Percentiles rank a stretch among this genome's conserved stretches.
Evolutionary conservation across 1,284 basidiomycete genomes (phyloP).

Genomic region (Acaromyces ingoldii): DNA sequence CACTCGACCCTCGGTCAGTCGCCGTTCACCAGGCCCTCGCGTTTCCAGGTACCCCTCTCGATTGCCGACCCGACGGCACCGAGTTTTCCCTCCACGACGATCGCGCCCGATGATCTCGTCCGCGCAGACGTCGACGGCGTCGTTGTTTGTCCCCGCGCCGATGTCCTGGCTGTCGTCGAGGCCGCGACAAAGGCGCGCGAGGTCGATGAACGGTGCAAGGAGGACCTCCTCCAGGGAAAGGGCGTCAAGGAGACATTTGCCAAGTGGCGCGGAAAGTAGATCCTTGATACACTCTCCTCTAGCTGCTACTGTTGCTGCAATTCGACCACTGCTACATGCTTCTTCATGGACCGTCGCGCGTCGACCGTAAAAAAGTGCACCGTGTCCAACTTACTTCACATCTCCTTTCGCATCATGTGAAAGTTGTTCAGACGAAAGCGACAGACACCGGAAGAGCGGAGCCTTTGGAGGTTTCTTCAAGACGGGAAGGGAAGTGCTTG

Average conservation of each 20-base stretch:
- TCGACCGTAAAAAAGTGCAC: no score
- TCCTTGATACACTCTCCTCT: no score
- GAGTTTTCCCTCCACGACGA: slow-evolving; percentile 56
- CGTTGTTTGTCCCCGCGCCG: slow-evolving; percentile 68
- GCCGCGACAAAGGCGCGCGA: slow-evolving; percentile 62
- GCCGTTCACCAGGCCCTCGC: slow-evolving; percentile 76
- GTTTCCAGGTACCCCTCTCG: slow-evolving; percentile 67
- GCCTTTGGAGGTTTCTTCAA: no score
- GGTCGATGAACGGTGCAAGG: slow-evolving; percentile 69
- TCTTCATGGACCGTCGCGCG: no score
- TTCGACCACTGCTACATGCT: no score
- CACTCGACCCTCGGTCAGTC: slow-evolving; percentile 82
- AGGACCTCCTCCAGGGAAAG: slow-evolving; percentile 69
- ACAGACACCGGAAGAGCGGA: no score
- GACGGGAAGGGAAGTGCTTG: no score
- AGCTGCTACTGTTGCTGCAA: no score
- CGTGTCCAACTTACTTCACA: no score
- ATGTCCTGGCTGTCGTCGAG: slow-evolving; percentile 66
- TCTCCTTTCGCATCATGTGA: no score
- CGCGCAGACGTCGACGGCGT: slow-evolving; percentile 85
- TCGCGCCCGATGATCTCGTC: slow-evolving; percentile 76
- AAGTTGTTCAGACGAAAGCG: no score
- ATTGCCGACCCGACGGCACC: slow-evolving; percentile 54
- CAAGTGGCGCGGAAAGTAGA: slow-evolving; percentile 63
- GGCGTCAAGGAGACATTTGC: slow-evolving; percentile 73